Percentiles rank a stretch among this genome's conserved stretches.
Evolutionary conservation across 164 flowering plant species (phyloP).

Genomic region (Nymphaea colorata): DNA sequence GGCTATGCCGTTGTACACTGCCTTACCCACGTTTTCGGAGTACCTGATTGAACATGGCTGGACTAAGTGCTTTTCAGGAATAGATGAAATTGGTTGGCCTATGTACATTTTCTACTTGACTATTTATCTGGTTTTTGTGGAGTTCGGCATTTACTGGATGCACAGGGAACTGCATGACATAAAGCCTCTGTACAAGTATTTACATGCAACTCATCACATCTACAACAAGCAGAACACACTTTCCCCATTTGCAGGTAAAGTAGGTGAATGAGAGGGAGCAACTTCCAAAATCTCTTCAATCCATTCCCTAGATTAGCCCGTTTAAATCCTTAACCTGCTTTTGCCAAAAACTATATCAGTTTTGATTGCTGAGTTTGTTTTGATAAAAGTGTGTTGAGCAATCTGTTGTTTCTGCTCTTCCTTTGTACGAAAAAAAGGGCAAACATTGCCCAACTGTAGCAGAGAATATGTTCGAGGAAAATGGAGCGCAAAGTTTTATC

Average conservation of each 20-base stretch:
- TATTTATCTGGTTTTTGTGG: constrained; percentile 58
- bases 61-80: constrained; percentile 65
- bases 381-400: no score
- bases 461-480: no score
- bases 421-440: no score
- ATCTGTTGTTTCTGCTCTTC: no score
- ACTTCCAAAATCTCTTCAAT: no score
- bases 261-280: background rate
- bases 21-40: constrained; percentile 79
- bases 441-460: no score
- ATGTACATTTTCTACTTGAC: constrained; percentile 32
- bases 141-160: constrained; percentile 94
- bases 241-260: constrained; percentile 90
- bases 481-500: no score
- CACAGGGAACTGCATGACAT: constrained; percentile 94
- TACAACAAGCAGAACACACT: constrained; percentile 95
- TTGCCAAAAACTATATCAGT: no score
- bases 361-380: no score
- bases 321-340: no score
- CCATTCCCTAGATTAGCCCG: no score
- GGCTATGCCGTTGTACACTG: constrained; percentile 85
- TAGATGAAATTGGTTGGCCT: constrained; percentile 59
- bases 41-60: constrained; percentile 83
- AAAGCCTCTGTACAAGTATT: constrained; percentile 86
- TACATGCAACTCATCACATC: constrained; percentile 94